These are phyloP conservation scores for Aschersonia sp. DNA, from an alignment of 2,329 filamentous ascomycete genomes.

Conservation along the genomic window DNA sequence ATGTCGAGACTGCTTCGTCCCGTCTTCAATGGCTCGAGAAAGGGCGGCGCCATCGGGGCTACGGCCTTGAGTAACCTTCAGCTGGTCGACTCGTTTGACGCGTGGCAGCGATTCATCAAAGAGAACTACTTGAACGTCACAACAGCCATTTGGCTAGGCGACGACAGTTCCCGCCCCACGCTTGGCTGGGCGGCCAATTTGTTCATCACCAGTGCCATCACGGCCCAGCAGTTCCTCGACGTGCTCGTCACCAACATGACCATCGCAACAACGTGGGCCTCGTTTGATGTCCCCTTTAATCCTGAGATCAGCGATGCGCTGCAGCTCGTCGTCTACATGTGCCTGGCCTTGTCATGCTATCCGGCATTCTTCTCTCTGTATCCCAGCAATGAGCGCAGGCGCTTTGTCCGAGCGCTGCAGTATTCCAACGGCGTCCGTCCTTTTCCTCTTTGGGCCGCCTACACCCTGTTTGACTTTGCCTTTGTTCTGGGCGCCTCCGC, in stretches of 20 bases:
- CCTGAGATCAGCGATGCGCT: conserved; percentile 57
- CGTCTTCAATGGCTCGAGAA: conserved; percentile 17
- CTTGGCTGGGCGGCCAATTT: conserved; percentile 58
- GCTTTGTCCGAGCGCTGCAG: conserved; percentile 69
- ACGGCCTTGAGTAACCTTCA: conserved; percentile 21
- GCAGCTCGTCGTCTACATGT: conserved; percentile 70
- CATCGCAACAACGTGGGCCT: conserved; percentile 57
- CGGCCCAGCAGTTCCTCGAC: conserved; percentile 51
- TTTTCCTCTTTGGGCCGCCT: conserved; percentile 72
- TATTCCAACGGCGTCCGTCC: conserved; percentile 85
- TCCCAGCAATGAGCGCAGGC: conserved; percentile 67
- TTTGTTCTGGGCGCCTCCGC: conserved; percentile 54
- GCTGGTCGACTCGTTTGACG: conserved; percentile 45
- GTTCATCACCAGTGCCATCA: conserved; percentile 41
- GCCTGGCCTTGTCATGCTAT: conserved; percentile 61
- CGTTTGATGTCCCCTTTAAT: conserved; percentile 62
- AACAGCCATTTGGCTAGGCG: conserved; percentile 64
- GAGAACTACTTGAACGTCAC: conserved; percentile 52
- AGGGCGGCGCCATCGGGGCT: conserved; percentile 7
- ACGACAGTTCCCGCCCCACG: conserved; percentile 42
- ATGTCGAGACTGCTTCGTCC: conserved; percentile 23
- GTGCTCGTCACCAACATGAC: conserved; percentile 51
- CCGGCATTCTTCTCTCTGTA: conserved; percentile 84
- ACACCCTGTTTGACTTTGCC: conserved; percentile 65
- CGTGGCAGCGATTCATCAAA: conserved; percentile 54